These are phyloP conservation scores for Grifola frondosa DNA, from an alignment of 1,284 basidiomycete species.

Conservation along the genomic window DNA sequence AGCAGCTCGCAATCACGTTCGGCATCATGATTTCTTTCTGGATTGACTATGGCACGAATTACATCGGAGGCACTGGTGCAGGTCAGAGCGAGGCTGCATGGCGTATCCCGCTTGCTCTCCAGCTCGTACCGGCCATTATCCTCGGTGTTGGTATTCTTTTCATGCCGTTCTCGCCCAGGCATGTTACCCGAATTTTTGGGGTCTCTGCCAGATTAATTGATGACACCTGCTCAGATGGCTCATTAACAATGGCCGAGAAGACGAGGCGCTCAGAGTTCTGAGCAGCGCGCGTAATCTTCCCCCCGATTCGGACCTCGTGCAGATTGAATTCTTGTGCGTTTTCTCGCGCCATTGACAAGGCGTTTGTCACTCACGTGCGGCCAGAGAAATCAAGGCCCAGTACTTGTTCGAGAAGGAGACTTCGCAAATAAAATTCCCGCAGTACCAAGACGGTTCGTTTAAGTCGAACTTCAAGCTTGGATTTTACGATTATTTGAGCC, in stretches of 20 bases:
- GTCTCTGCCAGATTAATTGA: not conserved
- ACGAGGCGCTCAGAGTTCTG: slow-evolving; percentile 69
- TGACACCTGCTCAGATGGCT: slow-evolving; percentile 53
- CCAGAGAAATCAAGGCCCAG: slow-evolving; percentile 76
- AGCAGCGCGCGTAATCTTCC: slow-evolving; percentile 59
- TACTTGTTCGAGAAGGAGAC: slow-evolving; percentile 71
- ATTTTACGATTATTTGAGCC: slow-evolving; percentile 53
- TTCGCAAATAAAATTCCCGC: slow-evolving; percentile 53
- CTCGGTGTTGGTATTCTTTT: slow-evolving; percentile 64
- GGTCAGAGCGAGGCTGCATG: slow-evolving; percentile 68
- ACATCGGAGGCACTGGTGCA: slow-evolving; percentile 60
- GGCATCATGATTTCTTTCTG: slow-evolving; percentile 75
- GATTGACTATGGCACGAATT: slow-evolving; percentile 79
- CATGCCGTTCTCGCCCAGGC: slow-evolving; percentile 73
- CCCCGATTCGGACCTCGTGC: slow-evolving; percentile 62
- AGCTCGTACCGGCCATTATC: slow-evolving; percentile 71
- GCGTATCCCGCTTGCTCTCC: slow-evolving; percentile 75
- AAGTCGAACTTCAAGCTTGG: slow-evolving; percentile 62
- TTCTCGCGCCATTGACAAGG: not conserved
- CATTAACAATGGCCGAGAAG: slow-evolving; percentile 69
- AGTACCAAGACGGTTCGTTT: slow-evolving; percentile 62
- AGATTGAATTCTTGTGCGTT: slow-evolving; percentile 74
- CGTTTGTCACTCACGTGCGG: not conserved
- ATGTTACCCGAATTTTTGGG: slow-evolving; percentile 7
- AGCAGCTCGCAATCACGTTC: slow-evolving; percentile 80